phyloP scores from a whole-genome alignment of 2,329 filamentous ascomycete species.

The Ceratocystis huliohia region DNA sequence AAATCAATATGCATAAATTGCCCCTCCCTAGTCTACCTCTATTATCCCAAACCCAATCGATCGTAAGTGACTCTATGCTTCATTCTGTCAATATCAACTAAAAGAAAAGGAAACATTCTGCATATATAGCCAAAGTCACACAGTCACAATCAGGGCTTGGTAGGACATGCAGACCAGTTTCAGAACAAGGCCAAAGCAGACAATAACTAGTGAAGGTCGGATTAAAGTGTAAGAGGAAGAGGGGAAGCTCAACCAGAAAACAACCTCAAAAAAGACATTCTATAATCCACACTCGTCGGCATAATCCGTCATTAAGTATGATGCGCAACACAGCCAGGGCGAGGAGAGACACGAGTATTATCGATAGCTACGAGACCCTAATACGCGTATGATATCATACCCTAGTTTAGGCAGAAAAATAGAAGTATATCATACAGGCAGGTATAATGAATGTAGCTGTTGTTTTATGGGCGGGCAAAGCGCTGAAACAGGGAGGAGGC shows the following conservation, averaged over 20 bases:
- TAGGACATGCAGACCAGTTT: neutral
- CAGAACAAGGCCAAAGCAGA: too few relatives aligned
- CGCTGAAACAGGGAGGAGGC: too few relatives aligned
- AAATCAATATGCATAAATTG: neutral
- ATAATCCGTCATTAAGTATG: too few relatives aligned
- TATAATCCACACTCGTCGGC: too few relatives aligned
- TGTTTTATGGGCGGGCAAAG: too few relatives aligned
- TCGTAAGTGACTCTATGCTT: neutral
- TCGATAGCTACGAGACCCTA: neutral
- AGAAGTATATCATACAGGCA: neutral
- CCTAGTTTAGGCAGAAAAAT: slow-evolving; percentile 3
- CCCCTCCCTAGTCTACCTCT: neutral
- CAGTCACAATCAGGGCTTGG: neutral
- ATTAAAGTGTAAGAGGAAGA: too few relatives aligned
- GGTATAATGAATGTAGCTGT: too few relatives aligned
- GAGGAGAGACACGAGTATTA: too few relatives aligned
- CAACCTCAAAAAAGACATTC: too few relatives aligned
- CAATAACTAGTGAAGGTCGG: too few relatives aligned
- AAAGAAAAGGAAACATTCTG: neutral
- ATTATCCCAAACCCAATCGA: neutral
- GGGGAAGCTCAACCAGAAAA: too few relatives aligned
- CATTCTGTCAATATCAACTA: neutral
- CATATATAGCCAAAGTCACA: neutral
- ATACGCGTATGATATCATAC: neutral
- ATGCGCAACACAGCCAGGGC: too few relatives aligned